A percentile compares a stretch with the other conserved stretches of the same genome.
These are phyloP conservation scores for Eimeria tenella DNA, from an alignment of 169 alveolate species.

Conservation along the genomic window DNA sequence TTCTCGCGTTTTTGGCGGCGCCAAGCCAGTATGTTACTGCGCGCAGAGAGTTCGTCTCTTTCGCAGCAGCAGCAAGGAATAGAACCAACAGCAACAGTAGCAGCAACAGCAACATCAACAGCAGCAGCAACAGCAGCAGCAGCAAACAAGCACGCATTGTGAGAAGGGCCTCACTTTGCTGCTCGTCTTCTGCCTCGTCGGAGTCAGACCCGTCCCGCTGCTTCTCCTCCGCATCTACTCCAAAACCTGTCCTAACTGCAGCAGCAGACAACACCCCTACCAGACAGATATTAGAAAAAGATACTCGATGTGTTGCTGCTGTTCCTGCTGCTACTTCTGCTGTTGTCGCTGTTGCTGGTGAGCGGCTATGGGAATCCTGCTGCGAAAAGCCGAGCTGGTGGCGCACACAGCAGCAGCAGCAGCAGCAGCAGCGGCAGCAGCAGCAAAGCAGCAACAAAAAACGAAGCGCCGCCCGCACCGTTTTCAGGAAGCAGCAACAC, in stretches of 20 bases:
- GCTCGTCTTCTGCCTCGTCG: slow-evolving; percentile 19
- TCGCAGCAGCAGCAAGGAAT: not conserved
- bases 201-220: slow-evolving; percentile 17
- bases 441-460: too few relatives aligned
- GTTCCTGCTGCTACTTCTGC: too few relatives aligned
- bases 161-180: not conserved
- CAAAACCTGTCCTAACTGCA: not conserved
- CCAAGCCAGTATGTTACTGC: too few relatives aligned
- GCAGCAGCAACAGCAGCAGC: not conserved
- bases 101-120: not conserved
- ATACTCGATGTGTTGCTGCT: too few relatives aligned
- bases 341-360: too few relatives aligned
- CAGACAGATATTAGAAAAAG: not conserved
- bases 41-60: too few relatives aligned
- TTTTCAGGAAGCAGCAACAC: not conserved
- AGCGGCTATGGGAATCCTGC: too few relatives aligned
- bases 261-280: not conserved
- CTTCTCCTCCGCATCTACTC: not conserved
- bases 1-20: too few relatives aligned
- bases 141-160: not conserved
- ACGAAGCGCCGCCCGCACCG: too few relatives aligned
- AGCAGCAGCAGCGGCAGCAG: not conserved
- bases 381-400: too few relatives aligned
- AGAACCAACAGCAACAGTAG: not conserved
- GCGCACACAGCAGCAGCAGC: slow-evolving; percentile 37